Base-by-base conservation (phyloP, 495 filamentous ascomycete genomes). In the Daldinia loculata region DNA sequence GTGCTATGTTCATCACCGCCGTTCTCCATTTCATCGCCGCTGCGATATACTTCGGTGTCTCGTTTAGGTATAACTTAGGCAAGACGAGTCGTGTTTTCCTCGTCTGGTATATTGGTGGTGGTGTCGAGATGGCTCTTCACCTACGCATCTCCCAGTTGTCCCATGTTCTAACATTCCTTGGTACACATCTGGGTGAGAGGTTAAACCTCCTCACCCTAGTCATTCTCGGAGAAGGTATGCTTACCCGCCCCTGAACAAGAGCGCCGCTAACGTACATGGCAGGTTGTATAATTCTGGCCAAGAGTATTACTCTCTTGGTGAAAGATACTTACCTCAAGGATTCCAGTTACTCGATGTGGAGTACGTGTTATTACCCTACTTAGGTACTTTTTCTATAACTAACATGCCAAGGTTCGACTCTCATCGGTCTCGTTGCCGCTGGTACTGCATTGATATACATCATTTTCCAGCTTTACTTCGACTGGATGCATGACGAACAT, bases 381-480 rank as follows among this genome's bases (percentile, higher is more conserved):
- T 56, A 36, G 34, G 12, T 36, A 15, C 56, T 58, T n/a, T 63
- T 61, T 4, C 39, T 57, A 12, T 74, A 74, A 19, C 74, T 70
- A 27, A 71, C 61, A 34, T 53, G 39, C n/a, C n/a, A 66, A 71
- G 69, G 76, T 51, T 26, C 78, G 1, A 74, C 66, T 50, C 76
- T 81, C 26, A 75, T 81, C 34, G 66, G 79, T 41, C 65, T 80
- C 17, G 70, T 81, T 63, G 80, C 60, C 68, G 81, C 61, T 75
- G 86, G 69, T 82, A 85, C 57, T 84, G 87, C 64, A 26, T 80
- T 76, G 48, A 76, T 81, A n/a, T 92, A 91, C 77, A 82, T 92
- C 63, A 75, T 90, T 32, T 92, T 87, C 82, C 89, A 91, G 80
- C 83, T 89, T 59, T 92, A 93, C 78, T 92, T 90, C 64, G 90